A percentile compares a stretch with the other conserved stretches of the same genome.
phyloP scores from a whole-genome alignment of 805 yeast genomes.

The Metschnikowia orientalis region DNA sequence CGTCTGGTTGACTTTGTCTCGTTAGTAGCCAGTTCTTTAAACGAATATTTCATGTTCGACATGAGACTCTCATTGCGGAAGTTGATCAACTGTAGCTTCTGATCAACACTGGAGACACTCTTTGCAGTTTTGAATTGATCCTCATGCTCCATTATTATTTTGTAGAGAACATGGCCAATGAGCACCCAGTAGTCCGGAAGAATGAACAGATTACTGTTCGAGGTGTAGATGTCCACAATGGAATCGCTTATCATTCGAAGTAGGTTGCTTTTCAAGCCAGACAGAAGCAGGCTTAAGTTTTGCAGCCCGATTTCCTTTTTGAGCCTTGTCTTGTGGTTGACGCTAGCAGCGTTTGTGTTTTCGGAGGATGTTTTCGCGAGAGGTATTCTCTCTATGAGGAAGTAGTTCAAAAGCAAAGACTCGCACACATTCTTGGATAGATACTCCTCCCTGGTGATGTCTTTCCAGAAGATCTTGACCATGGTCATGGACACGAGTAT shows the following conservation, averaged over 20 bases:
- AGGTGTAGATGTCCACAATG: conserved; percentile 41
- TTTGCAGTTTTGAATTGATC: conserved; percentile 15
- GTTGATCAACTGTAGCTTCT: conserved; percentile 56
- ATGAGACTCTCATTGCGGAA: conserved; percentile 70
- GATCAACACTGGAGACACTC: conserved; percentile 28
- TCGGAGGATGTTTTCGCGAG: conserved; percentile 13
- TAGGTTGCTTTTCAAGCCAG: conserved; percentile 23
- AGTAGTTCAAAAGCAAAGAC: conserved; percentile 47
- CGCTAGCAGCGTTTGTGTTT: too few relatives aligned
- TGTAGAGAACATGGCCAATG: conserved; percentile 46
- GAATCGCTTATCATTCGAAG: conserved; percentile 26
- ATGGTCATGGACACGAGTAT: conserved; percentile 41
- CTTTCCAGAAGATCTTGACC: conserved; percentile 67
- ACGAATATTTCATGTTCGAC: conserved; percentile 39
- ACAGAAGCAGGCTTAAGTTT: conserved; percentile 10
- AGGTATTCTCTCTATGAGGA: conserved; percentile 33
- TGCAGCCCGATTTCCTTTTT: neutral
- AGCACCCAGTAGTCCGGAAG: conserved; percentile 60
- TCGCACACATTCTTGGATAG: conserved; percentile 65
- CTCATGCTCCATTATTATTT: conserved; percentile 25
- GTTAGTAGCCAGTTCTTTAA: conserved; percentile 3
- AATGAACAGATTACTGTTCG: conserved; percentile 56
- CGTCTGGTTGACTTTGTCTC: conserved; percentile 5
- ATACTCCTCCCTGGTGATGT: conserved; percentile 51
- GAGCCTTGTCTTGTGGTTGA: neutral